Percentiles rank a stretch among this genome's conserved stretches.
Evolutionary conservation across 78 protist genomes (phyloP).

Genomic region (Blattamonas nauphoetae): DNA sequence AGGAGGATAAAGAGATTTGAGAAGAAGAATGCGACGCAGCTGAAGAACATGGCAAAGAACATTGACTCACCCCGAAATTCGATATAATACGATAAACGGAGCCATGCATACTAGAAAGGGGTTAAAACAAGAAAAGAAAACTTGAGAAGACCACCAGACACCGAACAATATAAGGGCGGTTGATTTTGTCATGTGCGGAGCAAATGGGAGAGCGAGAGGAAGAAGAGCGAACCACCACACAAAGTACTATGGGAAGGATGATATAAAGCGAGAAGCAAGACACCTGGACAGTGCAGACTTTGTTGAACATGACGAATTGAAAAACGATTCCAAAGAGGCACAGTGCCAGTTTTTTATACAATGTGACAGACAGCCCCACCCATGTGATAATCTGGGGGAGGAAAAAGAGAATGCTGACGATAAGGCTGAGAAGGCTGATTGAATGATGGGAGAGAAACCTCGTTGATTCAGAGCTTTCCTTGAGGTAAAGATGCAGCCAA

Average conservation of each 20-base stretch:
- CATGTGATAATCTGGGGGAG: constrained; percentile 1
- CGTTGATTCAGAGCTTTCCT: neutral
- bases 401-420: neutral
- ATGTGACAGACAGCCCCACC: neutral
- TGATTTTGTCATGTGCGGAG: neutral
- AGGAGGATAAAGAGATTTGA: neutral
- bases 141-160: constrained; percentile 13
- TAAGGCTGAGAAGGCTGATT: neutral
- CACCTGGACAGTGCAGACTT: constrained; percentile 75
- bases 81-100: constrained; percentile 46
- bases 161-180: neutral
- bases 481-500: constrained; percentile 59
- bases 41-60: constrained; percentile 10
- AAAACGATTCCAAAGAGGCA: constrained; percentile 52
- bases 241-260: constrained; percentile 51
- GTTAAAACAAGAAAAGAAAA: too few relatives aligned
- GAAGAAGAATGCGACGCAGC: constrained; percentile 11
- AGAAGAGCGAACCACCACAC: constrained; percentile 74
- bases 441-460: neutral
- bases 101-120: too few relatives aligned
- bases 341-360: constrained; percentile 22
- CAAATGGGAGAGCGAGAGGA: constrained; percentile 53
- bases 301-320: constrained; percentile 82
- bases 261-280: neutral
- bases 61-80: constrained; percentile 41